Percentiles rank a stretch among this genome's conserved stretches.
These are phyloP conservation scores for Beauveria brongniartii DNA, from an alignment of 2,329 filamentous ascomycete species.

Conservation along the genomic window DNA sequence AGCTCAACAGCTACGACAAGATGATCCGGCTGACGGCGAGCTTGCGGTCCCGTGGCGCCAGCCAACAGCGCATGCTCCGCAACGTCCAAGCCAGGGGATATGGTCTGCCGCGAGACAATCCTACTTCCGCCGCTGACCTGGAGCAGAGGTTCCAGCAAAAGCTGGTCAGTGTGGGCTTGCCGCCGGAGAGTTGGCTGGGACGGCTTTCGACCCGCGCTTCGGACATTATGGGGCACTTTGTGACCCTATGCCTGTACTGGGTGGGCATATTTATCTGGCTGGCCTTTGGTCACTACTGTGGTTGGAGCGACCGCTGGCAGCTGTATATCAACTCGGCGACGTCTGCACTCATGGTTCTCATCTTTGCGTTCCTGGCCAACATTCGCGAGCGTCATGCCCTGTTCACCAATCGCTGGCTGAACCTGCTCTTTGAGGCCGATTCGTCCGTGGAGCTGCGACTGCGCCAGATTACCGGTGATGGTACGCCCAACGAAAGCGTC, in stretches of 20 bases:
- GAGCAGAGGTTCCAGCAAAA: constrained; percentile 6
- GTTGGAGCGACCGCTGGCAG: constrained; percentile 29
- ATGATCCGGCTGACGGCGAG: constrained; percentile 22
- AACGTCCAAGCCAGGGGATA: constrained; percentile 12
- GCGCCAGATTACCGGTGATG: constrained; percentile 25
- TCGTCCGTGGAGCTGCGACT: constrained; percentile 25
- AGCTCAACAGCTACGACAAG: constrained; percentile 24
- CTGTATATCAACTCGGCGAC: constrained; percentile 36
- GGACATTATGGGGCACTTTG: constrained; percentile 22
- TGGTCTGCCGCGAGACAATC: neutral
- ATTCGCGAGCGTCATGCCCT: constrained; percentile 28
- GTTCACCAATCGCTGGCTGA: constrained; percentile 23
- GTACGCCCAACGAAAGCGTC: constrained; percentile 24
- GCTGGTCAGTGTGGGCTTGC: constrained; percentile 8
- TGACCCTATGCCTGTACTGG: constrained; percentile 26
- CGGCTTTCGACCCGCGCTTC: constrained; percentile 19
- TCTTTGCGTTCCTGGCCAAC: constrained; percentile 33
- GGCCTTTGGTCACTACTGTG: constrained; percentile 21
- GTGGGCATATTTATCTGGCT: constrained; percentile 27
- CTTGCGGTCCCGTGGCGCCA: constrained; percentile 25
- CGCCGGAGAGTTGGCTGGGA: constrained; percentile 23
- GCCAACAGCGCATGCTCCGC: constrained; percentile 23
- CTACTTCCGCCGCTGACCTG: constrained; percentile 17
- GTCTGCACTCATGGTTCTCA: constrained; percentile 29
- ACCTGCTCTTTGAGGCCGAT: constrained; percentile 27